phyloP scores from a whole-genome alignment of 108 stramenopile species.

The Skeletonema potamos region DNA sequence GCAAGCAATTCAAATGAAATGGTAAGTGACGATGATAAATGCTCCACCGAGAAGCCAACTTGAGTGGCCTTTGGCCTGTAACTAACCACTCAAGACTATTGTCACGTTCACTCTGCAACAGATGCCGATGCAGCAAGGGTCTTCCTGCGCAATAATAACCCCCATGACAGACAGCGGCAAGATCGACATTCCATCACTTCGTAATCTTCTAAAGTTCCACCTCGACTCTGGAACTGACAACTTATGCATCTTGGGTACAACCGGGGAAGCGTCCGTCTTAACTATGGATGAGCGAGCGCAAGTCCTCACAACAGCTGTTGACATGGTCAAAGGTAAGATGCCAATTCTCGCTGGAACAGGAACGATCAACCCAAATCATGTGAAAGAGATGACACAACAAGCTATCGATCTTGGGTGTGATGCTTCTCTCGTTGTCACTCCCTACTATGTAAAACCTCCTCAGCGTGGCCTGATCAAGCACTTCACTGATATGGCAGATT shows the following conservation, averaged over 20 bases:
- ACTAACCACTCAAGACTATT: background rate
- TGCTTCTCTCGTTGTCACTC: constrained; percentile 89
- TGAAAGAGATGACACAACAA: constrained; percentile 80
- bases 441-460: constrained; percentile 94
- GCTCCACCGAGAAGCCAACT: background rate
- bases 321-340: constrained; percentile 76
- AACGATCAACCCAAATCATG: constrained; percentile 69
- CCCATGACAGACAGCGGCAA: constrained; percentile 74
- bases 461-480: constrained; percentile 84
- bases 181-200: constrained; percentile 72
- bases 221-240: constrained; percentile 81
- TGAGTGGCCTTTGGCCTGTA: too few relatives aligned
- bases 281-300: constrained; percentile 72
- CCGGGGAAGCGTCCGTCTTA: constrained; percentile 90
- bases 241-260: constrained; percentile 89
- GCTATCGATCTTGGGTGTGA: constrained; percentile 90
- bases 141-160: constrained; percentile 86
- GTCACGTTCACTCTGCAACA: background rate
- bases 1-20: constrained; percentile 28
- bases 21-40: constrained; percentile 2
- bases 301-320: constrained; percentile 71
- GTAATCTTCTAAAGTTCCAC: constrained; percentile 75
- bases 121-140: constrained; percentile 60
- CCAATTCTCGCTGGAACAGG: constrained; percentile 82
- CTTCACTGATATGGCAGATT: constrained; percentile 73